A percentile compares a stretch with the other conserved stretches of the same genome.
Conservation (phyloP, 768 basidiomycete species). For the Pleurotus giganteus region DNA sequence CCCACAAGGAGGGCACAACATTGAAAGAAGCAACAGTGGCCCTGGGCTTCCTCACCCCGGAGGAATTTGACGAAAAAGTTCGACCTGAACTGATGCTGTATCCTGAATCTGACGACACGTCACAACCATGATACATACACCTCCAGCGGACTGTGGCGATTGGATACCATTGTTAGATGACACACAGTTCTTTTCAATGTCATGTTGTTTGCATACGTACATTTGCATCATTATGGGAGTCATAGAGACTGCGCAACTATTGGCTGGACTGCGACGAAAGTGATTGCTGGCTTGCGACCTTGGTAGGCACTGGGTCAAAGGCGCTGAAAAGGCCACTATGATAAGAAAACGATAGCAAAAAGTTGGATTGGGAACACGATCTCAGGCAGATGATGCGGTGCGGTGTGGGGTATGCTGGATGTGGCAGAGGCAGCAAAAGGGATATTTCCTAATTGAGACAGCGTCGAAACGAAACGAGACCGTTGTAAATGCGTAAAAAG, state of each 20-base stretch:
- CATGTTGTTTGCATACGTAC: not conserved
- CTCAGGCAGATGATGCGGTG: conserved; percentile 1
- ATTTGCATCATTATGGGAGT: not conserved
- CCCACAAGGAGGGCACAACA: conserved; percentile 98
- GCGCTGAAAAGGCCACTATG: conserved; percentile 11
- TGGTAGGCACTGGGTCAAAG: conserved; percentile 12
- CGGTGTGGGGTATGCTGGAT: conserved; percentile 2
- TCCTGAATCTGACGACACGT: conserved; percentile 37
- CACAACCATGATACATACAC: conserved; percentile 6
- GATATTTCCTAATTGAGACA: conserved; percentile 23
- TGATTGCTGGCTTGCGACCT: conserved; percentile 10
- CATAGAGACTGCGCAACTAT: too few species aligned
- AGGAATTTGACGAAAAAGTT: conserved; percentile 95
- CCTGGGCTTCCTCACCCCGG: conserved; percentile 80
- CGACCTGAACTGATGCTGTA: conserved; percentile 88
- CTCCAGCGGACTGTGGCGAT: not conserved
- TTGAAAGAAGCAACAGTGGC: conserved; percentile 92
- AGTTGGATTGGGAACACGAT: conserved; percentile 16
- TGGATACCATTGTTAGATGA: not conserved
- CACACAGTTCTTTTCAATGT: not conserved
- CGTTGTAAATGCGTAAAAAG: conserved; percentile 32
- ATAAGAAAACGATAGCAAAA: conserved; percentile 21
- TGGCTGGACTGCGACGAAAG: too few species aligned
- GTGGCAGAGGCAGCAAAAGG: conserved; percentile 3
- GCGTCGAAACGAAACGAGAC: conserved; percentile 22